These are phyloP conservation scores for Incumbomyces delicatus DNA, from an alignment of 2,329 filamentous ascomycete species.

Conservation along the genomic window DNA sequence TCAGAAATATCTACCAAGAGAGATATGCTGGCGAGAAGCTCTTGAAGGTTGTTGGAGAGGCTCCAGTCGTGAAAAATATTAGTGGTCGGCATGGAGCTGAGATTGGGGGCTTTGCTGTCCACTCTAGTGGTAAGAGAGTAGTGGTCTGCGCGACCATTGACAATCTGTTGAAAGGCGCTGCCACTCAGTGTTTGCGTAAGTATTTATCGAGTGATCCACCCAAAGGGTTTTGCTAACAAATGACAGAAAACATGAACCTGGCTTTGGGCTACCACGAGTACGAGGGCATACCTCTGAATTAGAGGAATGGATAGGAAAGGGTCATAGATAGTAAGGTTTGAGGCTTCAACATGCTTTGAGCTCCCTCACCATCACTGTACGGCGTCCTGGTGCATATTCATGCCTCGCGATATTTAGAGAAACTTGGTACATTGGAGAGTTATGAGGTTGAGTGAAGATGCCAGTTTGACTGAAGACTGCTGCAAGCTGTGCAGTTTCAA, in stretches of 20 bases:
- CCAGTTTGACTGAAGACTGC: too few relatives aligned
- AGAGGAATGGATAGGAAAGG: background rate
- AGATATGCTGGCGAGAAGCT: constrained; percentile 92
- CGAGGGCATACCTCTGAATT: constrained; percentile 64
- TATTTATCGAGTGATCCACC: constrained; percentile 23
- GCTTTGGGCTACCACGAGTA: constrained; percentile 83
- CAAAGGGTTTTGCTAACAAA: background rate
- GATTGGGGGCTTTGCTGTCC: constrained; percentile 91
- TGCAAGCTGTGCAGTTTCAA: too few relatives aligned
- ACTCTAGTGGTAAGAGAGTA: constrained; percentile 77
- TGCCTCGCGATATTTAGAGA: too few relatives aligned
- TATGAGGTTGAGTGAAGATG: too few relatives aligned
- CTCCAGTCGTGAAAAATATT: constrained; percentile 77
- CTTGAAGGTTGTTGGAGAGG: constrained; percentile 82
- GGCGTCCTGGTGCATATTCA: too few relatives aligned
- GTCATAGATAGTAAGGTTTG: too few relatives aligned
- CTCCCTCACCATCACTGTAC: too few relatives aligned
- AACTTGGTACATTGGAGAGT: too few relatives aligned
- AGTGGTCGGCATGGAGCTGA: constrained; percentile 78
- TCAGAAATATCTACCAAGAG: constrained; percentile 91
- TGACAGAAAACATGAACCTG: constrained; percentile 80
- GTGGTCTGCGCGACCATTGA: constrained; percentile 94
- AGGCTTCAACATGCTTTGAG: too few relatives aligned
- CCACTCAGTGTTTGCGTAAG: constrained; percentile 84
- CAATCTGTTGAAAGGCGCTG: constrained; percentile 85